Evolutionary conservation across 805 yeast genomes (phyloP), one percentile per base, ranked within the genome.

Genomic region (Barnettozyma californica): DNA sequence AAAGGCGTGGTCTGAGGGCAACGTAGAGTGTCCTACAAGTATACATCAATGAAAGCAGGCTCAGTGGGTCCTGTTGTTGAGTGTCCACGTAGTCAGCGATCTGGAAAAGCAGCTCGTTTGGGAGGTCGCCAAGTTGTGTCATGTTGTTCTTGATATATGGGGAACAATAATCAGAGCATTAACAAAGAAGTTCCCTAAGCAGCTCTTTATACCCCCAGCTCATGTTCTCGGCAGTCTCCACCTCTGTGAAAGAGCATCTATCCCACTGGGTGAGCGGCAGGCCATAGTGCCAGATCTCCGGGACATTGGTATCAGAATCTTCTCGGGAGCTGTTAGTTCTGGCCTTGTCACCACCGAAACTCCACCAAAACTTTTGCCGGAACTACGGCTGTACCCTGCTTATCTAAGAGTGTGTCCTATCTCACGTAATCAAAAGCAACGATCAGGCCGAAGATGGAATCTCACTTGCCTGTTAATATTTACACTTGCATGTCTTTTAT

Each of bases 11-110:
- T 21, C 56, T 49, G 21, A 43, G 46, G 1, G 42, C 21, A 9
- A 25, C 21, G 45, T 55, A 51, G 26, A 54, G 45, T 13, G 45
- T 43, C 37, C 43, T 52, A 31, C 53, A 55, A 1, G 53, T 49
- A 2, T 52, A 20, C 19, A 57, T 34, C 19, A 49, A 43, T 0
- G 48, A 49, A 1, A 47, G 40, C 11, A 55, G 26, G 1, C 19
- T 8, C 20, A 26, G 29, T 7, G 53, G 50, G 20, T 52, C 42
- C 5, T 47, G 49, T 5, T 48, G 43, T 14, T 18, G 46, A 1
- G 44, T 29, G 21, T 44, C 47, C 23, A 47, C 34, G 25, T 34
- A 29, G 18, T 40, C 39, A 9, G 47, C 41, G 10, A 47, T 47
- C 19, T 34, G 23, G 6, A 41, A 25, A n/a, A 47, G 19, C 7